These are phyloP conservation scores for Colletotrichum sp. DNA, from an alignment of 2,329 filamentous ascomycete genomes.

Conservation along the genomic window DNA sequence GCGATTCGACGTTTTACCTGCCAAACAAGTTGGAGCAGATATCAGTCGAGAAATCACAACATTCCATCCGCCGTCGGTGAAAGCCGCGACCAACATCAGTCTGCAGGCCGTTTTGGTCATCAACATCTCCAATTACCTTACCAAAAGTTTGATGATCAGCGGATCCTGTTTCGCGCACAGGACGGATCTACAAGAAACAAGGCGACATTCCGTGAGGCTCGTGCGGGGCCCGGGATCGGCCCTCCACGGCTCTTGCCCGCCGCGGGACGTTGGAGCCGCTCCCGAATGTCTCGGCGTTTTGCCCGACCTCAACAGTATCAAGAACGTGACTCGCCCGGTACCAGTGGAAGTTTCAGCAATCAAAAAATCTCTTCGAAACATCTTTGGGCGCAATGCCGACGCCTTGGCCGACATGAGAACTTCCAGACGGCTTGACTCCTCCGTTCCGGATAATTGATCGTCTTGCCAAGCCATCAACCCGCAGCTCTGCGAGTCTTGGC, in stretches of 20 bases:
- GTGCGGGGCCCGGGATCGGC: conserved; percentile 9
- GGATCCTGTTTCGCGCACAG: conserved; percentile 6
- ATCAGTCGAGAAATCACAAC: background rate
- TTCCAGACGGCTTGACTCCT: background rate
- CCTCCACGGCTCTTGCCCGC: background rate
- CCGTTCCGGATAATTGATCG: background rate
- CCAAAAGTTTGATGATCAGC: background rate
- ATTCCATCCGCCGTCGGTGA: background rate
- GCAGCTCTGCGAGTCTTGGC: background rate
- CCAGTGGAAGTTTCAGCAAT: background rate
- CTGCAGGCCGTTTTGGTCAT: background rate
- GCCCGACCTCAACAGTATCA: background rate
- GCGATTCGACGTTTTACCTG: background rate
- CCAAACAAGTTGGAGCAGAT: background rate
- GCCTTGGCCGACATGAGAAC: background rate
- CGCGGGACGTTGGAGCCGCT: background rate
- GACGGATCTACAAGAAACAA: conserved; percentile 9
- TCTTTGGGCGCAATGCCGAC: background rate
- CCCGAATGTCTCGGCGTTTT: background rate
- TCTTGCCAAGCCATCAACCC: background rate
- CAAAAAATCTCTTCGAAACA: background rate
- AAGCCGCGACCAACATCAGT: background rate
- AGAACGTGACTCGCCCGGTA: background rate
- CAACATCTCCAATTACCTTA: background rate
- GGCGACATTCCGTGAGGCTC: background rate